Evolutionary conservation across 179 eudicot genomes (phyloP).

Genomic region (Beta macrorhiza): DNA sequence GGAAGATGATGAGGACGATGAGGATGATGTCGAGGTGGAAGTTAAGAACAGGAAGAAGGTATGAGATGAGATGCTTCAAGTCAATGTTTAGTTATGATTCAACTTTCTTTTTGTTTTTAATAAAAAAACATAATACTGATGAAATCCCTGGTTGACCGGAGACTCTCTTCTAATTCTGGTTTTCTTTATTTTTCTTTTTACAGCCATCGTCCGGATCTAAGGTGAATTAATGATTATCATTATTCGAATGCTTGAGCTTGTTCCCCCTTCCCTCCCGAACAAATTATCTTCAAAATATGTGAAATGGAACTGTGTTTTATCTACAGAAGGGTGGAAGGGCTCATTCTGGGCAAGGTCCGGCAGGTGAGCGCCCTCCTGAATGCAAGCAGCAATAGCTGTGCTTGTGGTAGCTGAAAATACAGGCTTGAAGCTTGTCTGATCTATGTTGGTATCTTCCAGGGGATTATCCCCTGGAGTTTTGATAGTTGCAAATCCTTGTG

Average conservation of each 20-base stretch:
- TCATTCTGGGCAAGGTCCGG: conserved; percentile 34
- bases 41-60: conserved; percentile 52
- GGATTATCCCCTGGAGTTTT: conserved; percentile 28
- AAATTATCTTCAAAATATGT: neutral
- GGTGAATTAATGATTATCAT: conserved; percentile 25
- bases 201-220: conserved; percentile 42
- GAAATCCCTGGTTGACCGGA: neutral
- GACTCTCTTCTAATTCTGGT: neutral
- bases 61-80: neutral
- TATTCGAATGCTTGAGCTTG: neutral
- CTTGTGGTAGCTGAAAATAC: conserved; percentile 11
- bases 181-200: conserved; percentile 12
- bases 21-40: conserved; percentile 39
- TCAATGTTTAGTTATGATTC: neutral
- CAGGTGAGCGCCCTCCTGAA: conserved; percentile 58
- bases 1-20: conserved; percentile 44
- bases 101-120: neutral
- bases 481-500: conserved; percentile 28
- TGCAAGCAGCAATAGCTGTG: conserved; percentile 59
- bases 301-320: neutral
- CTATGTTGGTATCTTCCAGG: neutral
- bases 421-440: conserved; percentile 13
- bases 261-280: neutral
- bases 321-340: conserved; percentile 42
- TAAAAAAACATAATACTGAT: neutral